Evolutionary conservation across 306 rosid genomes (phyloP), one percentile per base, ranked within the genome.

Genomic region (Malus asiatica): DNA sequence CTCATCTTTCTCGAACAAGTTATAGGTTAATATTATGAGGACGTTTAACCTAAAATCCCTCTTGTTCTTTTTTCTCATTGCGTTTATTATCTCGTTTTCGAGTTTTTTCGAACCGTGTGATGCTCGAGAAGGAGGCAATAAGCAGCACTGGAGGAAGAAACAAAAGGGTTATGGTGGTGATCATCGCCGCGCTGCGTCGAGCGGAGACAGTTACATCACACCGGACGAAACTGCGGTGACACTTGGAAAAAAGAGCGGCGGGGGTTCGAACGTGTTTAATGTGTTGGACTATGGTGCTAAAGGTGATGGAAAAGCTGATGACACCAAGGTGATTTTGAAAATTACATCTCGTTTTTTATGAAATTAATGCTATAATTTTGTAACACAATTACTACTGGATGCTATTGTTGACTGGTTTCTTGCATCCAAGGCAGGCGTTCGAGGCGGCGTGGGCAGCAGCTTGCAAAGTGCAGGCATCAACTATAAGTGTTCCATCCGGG

Each of bases 271-370:
- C 67, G 73, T 81, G 79, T 90, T 84, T 62, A 88, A 87, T 86
- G 97, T 92, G 13, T 74, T 88, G 79, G 69, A 87, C 35, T 90
- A 76, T 73, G 96, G 90, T 40, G 97, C 97, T 53, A 88, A 90
- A 80, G 97, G 97, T 7, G 92, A 92, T 81, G 97, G 97, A n/a
- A 76, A 22, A 44, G 70, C 84, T 11, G 97, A 92, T 48, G 97
- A 92, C 76, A 90, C 97, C 11, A 83, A 90, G 96, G 97, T 92
- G 23, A 82, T 40, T 33, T 60, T 38, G 22, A 23, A 42, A 18
- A 10, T 11, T 58, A 30, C 35, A 62, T 29, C 40, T 62, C 67
- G 1, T 33, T 65, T 2, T 33, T 40, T 33, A n/a, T 33, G 5
- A n/a, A 27, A 27, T 14, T 27, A 14, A 27, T 30, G 61, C 35